Base-by-base conservation (phyloP, 345 rosid genomes). In the Lepidium sativum region DNA sequence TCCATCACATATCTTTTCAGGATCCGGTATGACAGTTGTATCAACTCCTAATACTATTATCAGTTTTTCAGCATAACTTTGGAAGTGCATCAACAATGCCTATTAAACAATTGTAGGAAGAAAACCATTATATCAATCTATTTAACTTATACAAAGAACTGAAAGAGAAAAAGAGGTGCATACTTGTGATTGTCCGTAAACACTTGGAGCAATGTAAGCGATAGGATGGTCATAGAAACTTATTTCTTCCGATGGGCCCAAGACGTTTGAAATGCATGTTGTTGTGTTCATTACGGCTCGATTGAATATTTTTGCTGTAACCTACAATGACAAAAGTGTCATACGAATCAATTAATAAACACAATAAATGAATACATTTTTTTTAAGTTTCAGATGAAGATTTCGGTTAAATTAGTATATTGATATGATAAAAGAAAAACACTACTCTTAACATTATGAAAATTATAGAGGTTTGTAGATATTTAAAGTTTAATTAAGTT, bases 21-120 rank as follows among this genome's bases (percentile, higher is more conserved):
- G 84, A 68, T 90, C 75, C 0, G 87, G 74, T 70, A 90, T 78
- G 11, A 77, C 77, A 0, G 77, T 79, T 10, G 86, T 84, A 65
- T 90, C 92, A 55, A 75, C 87, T 2, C 85, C 81, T 11, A 85
- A 2, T 29, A 73, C 77, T 29, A 90, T 58, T 6, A 71, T 74
- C 88, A 87, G 0, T 25, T 25, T 25, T 1, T 82, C 67, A 13
- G 52, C 71, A 59, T 89, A 84, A 52, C 96, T 89, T 48, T 80
- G 83, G 63, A 51, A 86, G 72, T 89, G 92, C 4, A 83, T 23
- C 16, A 86, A 80, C 76, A 84, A 34, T 33, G 91, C 91, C 96
- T 86, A 78, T 41, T 31, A 33, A 47, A 49, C 34, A 62, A 2
- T 23, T 23, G 25, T 23, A 23, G 25, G 25, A n/a, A n/a, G 38